Percentiles rank a stretch among this genome's conserved stretches.
Evolutionary conservation across 257 asterid genomes (phyloP).

Genomic region (Haberlea rhodopensis): DNA sequence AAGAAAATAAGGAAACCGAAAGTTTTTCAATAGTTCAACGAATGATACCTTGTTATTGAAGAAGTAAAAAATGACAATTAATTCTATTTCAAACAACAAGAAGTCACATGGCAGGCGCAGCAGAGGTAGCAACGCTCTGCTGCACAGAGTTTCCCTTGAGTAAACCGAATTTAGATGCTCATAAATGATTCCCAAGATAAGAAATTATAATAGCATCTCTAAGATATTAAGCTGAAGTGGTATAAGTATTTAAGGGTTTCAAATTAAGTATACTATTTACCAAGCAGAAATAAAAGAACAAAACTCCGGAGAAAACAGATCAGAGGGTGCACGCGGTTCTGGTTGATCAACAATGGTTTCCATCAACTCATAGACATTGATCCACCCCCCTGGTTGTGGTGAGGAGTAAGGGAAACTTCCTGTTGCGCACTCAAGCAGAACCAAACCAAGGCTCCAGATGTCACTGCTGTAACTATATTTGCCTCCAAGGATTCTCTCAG

Average conservation of each 20-base stretch:
- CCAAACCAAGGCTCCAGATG: conserved; percentile 97
- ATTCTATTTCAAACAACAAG: not conserved
- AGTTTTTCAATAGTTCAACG: not conserved
- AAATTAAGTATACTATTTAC: conserved; percentile 35
- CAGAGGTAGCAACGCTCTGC: too few relatives aligned
- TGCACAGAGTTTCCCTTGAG: too few relatives aligned
- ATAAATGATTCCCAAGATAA: too few relatives aligned
- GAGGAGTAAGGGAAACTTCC: conserved; percentile 86
- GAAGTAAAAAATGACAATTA: not conserved
- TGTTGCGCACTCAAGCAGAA: conserved; percentile 82
- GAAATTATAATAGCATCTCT: too few relatives aligned
- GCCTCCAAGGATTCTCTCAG: conserved; percentile 87
- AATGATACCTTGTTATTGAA: not conserved
- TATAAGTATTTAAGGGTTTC: too few relatives aligned
- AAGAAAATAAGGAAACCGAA: not conserved
- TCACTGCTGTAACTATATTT: conserved; percentile 81
- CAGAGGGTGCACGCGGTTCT: conserved; percentile 74
- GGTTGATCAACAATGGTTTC: conserved; percentile 84
- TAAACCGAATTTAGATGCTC: too few relatives aligned
- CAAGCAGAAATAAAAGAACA: conserved; percentile 89
- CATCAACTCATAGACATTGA: conserved; percentile 84
- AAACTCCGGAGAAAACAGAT: conserved; percentile 76
- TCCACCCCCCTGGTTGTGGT: conserved; percentile 89
- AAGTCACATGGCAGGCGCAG: not conserved
- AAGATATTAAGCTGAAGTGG: too few relatives aligned